Evolutionary conservation across 495 filamentous ascomycete species (phyloP).

Genomic region (Aspergillus taichungensis): DNA sequence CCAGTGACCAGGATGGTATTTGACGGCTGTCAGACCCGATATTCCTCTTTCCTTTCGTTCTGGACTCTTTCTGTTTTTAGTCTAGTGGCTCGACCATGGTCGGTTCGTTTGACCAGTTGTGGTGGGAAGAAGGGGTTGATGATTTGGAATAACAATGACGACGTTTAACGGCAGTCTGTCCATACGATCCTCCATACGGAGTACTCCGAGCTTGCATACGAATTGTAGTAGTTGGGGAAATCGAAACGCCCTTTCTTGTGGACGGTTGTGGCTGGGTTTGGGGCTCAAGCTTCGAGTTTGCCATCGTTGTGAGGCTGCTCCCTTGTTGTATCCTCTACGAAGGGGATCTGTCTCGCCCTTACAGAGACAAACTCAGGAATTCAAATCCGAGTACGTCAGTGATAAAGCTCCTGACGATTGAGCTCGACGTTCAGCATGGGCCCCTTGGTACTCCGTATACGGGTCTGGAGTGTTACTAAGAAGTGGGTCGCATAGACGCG

Average conservation of each 20-base stretch:
- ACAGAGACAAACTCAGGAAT: no score
- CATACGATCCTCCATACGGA: no score
- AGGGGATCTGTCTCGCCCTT: no score
- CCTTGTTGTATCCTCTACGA: no score
- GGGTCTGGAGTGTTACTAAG: not conserved
- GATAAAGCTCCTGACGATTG: not conserved
- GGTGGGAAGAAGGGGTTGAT: not conserved
- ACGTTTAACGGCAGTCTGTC: not conserved
- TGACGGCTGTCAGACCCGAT: slow-evolving; percentile 25
- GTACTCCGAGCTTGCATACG: no score
- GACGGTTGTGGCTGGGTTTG: no score
- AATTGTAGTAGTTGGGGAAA: no score
- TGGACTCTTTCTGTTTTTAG: slow-evolving; percentile 10
- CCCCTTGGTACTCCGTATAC: no score
- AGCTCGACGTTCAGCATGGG: no score
- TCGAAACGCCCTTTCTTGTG: not conserved
- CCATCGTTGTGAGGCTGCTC: no score
- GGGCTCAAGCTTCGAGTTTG: no score
- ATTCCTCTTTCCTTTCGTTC: slow-evolving; percentile 2
- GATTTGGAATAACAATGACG: slow-evolving; percentile 10
- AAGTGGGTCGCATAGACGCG: slow-evolving; percentile 12
- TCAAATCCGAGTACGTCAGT: not conserved
- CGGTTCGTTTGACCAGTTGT: not conserved
- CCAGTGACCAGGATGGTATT: slow-evolving; percentile 25
- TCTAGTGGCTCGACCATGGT: slow-evolving; percentile 1